Conservation (phyloP, 2,329 filamentous ascomycete genomes). For the Gnomoniopsis smithogilvyi region DNA sequence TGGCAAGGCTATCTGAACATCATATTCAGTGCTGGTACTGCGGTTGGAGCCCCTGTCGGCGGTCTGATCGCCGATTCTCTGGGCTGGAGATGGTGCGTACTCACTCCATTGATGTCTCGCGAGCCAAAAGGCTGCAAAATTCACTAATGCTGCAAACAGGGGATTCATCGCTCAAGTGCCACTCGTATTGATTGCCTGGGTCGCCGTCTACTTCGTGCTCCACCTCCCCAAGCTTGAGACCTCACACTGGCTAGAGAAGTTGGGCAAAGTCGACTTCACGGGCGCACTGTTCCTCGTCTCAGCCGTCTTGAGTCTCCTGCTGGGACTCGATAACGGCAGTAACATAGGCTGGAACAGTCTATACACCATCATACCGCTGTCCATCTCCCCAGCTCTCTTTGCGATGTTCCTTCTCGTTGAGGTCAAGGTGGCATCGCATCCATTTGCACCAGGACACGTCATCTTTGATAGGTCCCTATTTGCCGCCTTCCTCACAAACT, state of each 20-base stretch:
- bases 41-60: conserved; percentile 66
- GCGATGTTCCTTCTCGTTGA: conserved; percentile 67
- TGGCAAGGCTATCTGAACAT: conserved; percentile 76
- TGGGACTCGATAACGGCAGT: conserved; percentile 70
- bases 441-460: conserved; percentile 72
- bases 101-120: background rate
- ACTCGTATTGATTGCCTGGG: conserved; percentile 62
- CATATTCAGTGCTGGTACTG: conserved; percentile 65
- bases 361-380: conserved; percentile 56
- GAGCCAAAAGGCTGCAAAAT: background rate
- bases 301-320: conserved; percentile 46
- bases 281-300: conserved; percentile 30
- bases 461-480: conserved; percentile 66
- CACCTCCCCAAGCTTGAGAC: conserved; percentile 57
- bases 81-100: conserved; percentile 67
- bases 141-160: conserved; percentile 35
- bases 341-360: conserved; percentile 66
- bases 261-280: conserved; percentile 25
- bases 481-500: conserved; percentile 68
- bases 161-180: conserved; percentile 71
- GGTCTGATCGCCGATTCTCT: conserved; percentile 70
- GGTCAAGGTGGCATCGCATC: conserved; percentile 62
- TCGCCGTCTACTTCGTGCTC: conserved; percentile 60
- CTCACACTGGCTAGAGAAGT: conserved; percentile 61
- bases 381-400: conserved; percentile 56